These are phyloP conservation scores for Mrakia blollopis DNA, from an alignment of 768 basidiomycete species.

Conservation along the genomic window DNA sequence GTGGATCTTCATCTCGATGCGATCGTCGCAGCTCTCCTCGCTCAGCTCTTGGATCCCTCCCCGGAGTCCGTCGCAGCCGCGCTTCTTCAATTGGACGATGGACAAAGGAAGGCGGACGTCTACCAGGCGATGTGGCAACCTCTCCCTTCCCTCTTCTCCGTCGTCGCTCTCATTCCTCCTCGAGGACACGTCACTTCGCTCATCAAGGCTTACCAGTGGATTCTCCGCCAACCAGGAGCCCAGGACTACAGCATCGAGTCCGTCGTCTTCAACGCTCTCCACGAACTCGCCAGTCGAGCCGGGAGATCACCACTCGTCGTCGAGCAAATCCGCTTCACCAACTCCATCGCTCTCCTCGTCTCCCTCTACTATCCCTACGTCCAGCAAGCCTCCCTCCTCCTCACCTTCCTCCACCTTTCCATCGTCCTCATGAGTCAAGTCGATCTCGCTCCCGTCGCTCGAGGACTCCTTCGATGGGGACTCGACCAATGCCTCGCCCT, in stretches of 20 bases:
- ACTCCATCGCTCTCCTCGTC: conserved; percentile 68
- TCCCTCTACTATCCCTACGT: conserved; percentile 58
- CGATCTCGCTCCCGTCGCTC: conserved; percentile 63
- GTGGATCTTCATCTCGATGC: not conserved
- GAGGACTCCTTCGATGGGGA: conserved; percentile 75
- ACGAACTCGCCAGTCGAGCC: conserved; percentile 63
- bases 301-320: conserved; percentile 68
- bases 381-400: conserved; percentile 57
- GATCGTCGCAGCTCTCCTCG: conserved; percentile 17
- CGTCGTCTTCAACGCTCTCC: conserved; percentile 70
- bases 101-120: not conserved
- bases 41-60: conserved; percentile 20
- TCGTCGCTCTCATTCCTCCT: conserved; percentile 19
- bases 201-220: conserved; percentile 55
- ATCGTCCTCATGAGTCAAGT: conserved; percentile 60
- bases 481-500: conserved; percentile 51
- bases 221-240: conserved; percentile 39
- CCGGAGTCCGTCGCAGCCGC: not conserved
- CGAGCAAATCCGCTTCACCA: conserved; percentile 71
- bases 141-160: not conserved
- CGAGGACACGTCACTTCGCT: conserved; percentile 8
- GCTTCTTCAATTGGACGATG: not conserved
- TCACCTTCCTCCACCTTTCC: conserved; percentile 63
- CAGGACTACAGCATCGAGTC: not conserved
- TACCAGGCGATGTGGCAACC: conserved; percentile 11